Conservation (phyloP, 768 basidiomycete genomes). For the Boletus eberwhitei region DNA sequence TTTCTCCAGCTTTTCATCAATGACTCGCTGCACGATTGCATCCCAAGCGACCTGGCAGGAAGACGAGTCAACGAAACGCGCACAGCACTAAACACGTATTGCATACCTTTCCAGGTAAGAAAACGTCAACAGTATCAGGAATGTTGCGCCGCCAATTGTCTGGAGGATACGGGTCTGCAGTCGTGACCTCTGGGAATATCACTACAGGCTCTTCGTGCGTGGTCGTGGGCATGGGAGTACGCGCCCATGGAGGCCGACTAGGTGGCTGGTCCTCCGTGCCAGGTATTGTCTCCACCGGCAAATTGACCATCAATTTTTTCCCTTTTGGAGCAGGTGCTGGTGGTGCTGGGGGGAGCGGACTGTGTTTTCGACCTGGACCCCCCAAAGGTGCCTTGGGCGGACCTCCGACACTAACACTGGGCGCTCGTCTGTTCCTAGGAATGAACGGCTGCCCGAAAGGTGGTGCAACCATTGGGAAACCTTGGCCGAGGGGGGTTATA, state of each 20-base stretch:
- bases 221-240: conserved; percentile 47
- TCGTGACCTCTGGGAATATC: conserved; percentile 34
- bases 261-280: conserved; percentile 37
- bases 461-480: conserved; percentile 51
- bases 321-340: conserved; percentile 41
- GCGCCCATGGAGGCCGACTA: conserved; percentile 55
- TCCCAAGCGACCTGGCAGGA: conserved; percentile 67
- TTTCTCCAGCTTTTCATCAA: conserved; percentile 79
- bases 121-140: conserved; percentile 74
- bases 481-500: conserved; percentile 57
- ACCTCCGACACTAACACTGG: conserved; percentile 70
- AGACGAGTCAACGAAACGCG: conserved; percentile 3
- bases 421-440: conserved; percentile 61
- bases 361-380: conserved; percentile 73
- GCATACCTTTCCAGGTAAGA: conserved; percentile 75
- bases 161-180: conserved; percentile 60
- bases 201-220: conserved; percentile 29
- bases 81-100: conserved; percentile 6
- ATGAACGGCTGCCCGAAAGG: conserved; percentile 50
- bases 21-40: conserved; percentile 59
- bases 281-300: conserved; percentile 64
- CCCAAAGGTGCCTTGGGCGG: conserved; percentile 87
- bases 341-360: conserved; percentile 49
- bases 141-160: conserved; percentile 55
- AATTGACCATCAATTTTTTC: conserved; percentile 67